Base-by-base conservation (phyloP, 2,329 filamentous ascomycete genomes). In the Venturia pyrina region DNA sequence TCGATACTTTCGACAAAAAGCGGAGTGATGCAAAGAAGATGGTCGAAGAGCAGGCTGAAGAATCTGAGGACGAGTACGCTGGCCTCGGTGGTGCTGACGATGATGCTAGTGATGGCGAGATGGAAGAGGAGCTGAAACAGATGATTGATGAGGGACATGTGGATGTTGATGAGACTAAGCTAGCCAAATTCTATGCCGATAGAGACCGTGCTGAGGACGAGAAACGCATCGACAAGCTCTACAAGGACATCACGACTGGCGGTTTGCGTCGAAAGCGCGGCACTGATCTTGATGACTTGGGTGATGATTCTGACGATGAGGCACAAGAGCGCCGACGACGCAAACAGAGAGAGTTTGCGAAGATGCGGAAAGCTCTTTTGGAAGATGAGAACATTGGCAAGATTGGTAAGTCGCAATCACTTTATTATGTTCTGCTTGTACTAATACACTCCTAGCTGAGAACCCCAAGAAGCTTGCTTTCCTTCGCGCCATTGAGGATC, bases 51-150 rank as follows among this genome's bases (percentile, higher is more conserved):
- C 92, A 96, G 74, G 93, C 95, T 68, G 91, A 96, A 71, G 95
- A 99, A 77, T 99, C 95, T 0, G 96, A 99, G 74, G 95, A 99
- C 74, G 95, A 99, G 76, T 99, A 98, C 75, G 93, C 93, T 48
- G 95, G 95, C 5, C 82, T 99, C 11, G 95, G 95, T 70, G 95
- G 95, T 68, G 89, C 82, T 13, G 93, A 93, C 75, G 93, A 93
- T 67, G 93, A 98, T 70, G 91, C 93, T 69, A 88, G 87, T 57
- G 88, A 84, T 56, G 88, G 88, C 65, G 89, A 92, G 67, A 89
- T 88, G 44, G 86, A 90, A 66, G 87, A 87, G 40, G 85, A 89
- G 8, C 85, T 95, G 68, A 85, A 89, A 70, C 87, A 91, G 68
- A 96, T 99, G 86, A 96, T 99, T 73, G 93, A 98, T 72, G 86